These are phyloP conservation scores for Solanum lycopersicoides DNA, from an alignment of 257 asterid genomes.

Conservation along the genomic window DNA sequence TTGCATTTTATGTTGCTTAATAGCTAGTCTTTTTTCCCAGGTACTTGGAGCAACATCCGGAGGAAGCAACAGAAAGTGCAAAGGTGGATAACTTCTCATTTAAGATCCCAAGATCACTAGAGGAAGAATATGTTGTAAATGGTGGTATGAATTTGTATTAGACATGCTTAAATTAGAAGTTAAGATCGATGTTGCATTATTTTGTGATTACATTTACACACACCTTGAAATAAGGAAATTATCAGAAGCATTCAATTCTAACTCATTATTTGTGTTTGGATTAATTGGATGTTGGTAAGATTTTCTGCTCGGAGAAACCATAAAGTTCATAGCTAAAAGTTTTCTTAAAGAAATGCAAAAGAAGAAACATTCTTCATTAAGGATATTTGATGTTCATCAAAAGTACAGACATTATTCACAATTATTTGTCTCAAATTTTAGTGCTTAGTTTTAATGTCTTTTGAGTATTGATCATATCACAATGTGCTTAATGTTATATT, in stretches of 20 bases:
- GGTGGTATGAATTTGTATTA: slow-evolving; percentile 5
- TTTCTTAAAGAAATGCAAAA: no score
- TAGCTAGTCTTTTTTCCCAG: slow-evolving; percentile 19
- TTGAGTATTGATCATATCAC: no score
- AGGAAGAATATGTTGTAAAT: not conserved
- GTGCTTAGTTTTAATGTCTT: no score
- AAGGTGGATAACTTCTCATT: slow-evolving; percentile 11
- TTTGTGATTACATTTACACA: not conserved
- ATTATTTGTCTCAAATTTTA: no score
- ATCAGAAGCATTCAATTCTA: not conserved
- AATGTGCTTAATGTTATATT: no score
- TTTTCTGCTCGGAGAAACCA: no score
- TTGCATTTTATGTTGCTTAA: not conserved
- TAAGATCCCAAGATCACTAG: slow-evolving; percentile 66
- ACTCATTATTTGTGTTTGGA: not conserved
- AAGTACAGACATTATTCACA: no score
- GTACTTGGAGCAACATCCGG: slow-evolving; percentile 55
- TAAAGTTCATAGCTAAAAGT: no score
- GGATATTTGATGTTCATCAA: no score
- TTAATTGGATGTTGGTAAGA: not conserved
- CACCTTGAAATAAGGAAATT: not conserved
- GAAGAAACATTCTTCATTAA: no score
- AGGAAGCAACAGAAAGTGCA: slow-evolving; percentile 20
- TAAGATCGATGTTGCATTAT: not conserved
- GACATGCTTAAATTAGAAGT: not conserved